These are phyloP conservation scores for Basipetospora chlamydospora DNA, from an alignment of 2,329 filamentous ascomycete species.

Conservation along the genomic window DNA sequence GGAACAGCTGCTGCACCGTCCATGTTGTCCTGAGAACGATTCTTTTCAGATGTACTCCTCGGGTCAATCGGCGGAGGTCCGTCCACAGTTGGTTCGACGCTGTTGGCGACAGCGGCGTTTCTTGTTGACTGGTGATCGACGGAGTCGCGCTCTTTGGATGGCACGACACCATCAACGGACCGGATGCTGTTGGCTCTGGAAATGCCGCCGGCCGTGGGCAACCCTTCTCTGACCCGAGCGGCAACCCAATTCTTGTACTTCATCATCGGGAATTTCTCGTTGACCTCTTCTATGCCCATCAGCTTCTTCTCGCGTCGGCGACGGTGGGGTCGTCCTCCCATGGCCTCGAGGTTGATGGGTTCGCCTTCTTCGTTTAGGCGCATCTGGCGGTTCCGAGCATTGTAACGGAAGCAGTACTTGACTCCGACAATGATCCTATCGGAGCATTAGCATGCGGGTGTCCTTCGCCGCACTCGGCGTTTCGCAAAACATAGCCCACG, in stretches of 20 bases:
- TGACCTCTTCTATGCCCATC: conserved; percentile 98
- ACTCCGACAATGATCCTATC: conserved; percentile 96
- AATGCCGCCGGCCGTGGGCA: conserved; percentile 75
- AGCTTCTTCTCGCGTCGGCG: conserved; percentile 91
- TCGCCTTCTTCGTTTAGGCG: conserved; percentile 71
- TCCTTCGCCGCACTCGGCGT: too few species aligned
- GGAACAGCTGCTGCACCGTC: conserved; percentile 2
- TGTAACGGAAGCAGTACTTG: conserved; percentile 98
- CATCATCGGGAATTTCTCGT: conserved; percentile 85
- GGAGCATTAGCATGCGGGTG: conserved; percentile 9
- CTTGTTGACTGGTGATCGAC: conserved; percentile 27
- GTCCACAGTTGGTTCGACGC: conserved; percentile 10
- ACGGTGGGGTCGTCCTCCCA: conserved; percentile 74
- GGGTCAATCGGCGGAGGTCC: background rate
- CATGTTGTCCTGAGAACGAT: background rate
- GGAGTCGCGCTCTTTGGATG: conserved; percentile 24
- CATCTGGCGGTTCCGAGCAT: conserved; percentile 75
- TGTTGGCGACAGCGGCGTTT: conserved; percentile 13
- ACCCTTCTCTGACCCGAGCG: conserved; percentile 64
- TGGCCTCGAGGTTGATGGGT: conserved; percentile 71
- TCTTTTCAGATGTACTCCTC: conserved; percentile 6
- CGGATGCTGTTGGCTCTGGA: conserved; percentile 63
- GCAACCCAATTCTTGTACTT: conserved; percentile 97
- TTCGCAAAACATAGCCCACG: too few species aligned
- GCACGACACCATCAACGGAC: conserved; percentile 44